Conservation (phyloP, 2,329 filamentous ascomycete genomes). For the Huntiella omanensis region DNA sequence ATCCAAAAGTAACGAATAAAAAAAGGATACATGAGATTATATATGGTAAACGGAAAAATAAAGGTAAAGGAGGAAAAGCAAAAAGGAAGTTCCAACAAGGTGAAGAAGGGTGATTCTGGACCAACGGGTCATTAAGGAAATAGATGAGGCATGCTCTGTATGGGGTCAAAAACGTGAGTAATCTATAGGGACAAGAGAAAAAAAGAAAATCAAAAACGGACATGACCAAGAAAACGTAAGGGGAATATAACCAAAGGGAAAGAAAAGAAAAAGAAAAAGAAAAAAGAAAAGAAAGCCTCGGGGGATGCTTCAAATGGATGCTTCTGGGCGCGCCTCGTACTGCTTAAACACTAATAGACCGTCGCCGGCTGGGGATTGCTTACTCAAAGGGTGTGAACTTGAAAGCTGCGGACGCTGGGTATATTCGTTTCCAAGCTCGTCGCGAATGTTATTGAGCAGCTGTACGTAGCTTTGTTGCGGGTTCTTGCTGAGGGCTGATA, state of each 20-base stretch:
- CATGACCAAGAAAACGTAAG: neutral
- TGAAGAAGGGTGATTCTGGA: neutral
- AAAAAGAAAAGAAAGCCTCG: neutral
- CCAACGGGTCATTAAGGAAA: neutral
- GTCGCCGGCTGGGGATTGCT: slow-evolving; percentile 18
- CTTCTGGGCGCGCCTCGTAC: neutral
- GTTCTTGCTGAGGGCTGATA: slow-evolving; percentile 83
- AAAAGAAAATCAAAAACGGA: neutral
- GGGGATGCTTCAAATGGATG: slow-evolving; percentile 2
- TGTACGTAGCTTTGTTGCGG: slow-evolving; percentile 97
- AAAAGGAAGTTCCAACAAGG: neutral
- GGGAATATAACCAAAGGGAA: neutral
- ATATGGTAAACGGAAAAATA: neutral
- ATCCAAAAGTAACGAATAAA: no score
- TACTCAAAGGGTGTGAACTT: slow-evolving; percentile 91
- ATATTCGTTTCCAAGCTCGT: slow-evolving; percentile 76
- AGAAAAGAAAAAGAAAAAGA: neutral
- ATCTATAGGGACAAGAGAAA: neutral
- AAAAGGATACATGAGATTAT: no score
- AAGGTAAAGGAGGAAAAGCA: neutral
- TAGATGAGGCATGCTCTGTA: neutral
- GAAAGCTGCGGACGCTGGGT: slow-evolving; percentile 91
- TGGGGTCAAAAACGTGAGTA: neutral
- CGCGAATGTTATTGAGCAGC: slow-evolving; percentile 86
- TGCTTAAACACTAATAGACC: no score